These are phyloP conservation scores for Pelargonium australe DNA, from an alignment of 441 rosid genomes.

Conservation along the genomic window DNA sequence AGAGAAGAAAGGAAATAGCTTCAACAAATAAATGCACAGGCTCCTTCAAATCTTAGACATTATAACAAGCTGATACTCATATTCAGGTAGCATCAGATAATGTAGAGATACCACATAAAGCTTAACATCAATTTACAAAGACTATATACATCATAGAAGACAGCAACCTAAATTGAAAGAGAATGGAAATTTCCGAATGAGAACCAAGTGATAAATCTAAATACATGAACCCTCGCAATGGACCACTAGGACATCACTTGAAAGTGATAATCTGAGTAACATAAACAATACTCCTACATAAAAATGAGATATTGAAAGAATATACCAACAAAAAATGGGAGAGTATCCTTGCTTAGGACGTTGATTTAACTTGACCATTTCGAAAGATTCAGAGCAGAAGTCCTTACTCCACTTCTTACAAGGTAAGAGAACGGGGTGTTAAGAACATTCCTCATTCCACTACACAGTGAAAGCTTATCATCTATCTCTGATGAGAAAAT, in stretches of 20 bases:
- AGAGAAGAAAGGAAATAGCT: conserved; percentile 7
- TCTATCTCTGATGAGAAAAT: too few relatives aligned
- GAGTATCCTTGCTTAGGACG: not conserved
- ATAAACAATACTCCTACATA: not conserved
- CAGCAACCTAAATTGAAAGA: not conserved
- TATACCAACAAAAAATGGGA: not conserved
- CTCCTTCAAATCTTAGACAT: not conserved
- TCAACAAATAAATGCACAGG: conserved; percentile 6
- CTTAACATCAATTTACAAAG: not conserved
- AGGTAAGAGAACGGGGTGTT: not conserved
- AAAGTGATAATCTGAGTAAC: not conserved
- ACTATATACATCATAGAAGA: not conserved
- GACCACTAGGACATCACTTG: not conserved
- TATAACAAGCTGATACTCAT: not conserved
- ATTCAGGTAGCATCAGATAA: not conserved
- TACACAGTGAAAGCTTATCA: not conserved
- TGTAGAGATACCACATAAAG: not conserved
- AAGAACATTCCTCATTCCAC: not conserved
- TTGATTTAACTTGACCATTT: not conserved
- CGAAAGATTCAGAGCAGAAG: too few relatives aligned
- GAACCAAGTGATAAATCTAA: not conserved
- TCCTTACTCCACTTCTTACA: not conserved
- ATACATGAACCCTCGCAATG: not conserved
- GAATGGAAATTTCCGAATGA: not conserved
- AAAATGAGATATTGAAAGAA: not conserved